These are phyloP conservation scores for Fusarium drepaniforme DNA, from an alignment of 2,329 filamentous ascomycete species.

Conservation along the genomic window DNA sequence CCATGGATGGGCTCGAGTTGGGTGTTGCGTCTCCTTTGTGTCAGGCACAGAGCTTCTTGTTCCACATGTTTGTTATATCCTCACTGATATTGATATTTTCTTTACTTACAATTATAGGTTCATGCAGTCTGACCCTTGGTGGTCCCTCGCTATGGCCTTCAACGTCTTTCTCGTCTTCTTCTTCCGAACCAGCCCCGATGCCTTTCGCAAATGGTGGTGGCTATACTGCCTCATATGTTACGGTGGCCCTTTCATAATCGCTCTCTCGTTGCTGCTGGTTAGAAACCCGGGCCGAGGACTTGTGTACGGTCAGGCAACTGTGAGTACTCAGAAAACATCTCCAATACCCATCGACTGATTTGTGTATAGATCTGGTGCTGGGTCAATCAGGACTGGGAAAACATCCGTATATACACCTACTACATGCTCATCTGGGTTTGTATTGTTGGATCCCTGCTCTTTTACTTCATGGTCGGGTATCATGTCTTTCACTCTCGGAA, in stretches of 20 bases:
- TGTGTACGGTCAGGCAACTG: conserved; percentile 69
- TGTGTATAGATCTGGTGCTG: conserved; percentile 69
- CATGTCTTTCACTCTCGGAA: conserved; percentile 71
- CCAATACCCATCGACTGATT: conserved; percentile 15
- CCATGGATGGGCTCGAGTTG: conserved; percentile 70
- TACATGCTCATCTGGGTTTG: conserved; percentile 73
- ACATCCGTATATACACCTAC: conserved; percentile 70
- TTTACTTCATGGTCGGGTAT: conserved; percentile 69
- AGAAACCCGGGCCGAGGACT: conserved; percentile 50
- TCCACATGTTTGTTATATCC: conserved; percentile 73
- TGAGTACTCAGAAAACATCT: conserved; percentile 46
- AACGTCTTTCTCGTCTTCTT: conserved; percentile 82
- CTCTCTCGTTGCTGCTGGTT: conserved; percentile 74
- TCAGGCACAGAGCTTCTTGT: conserved; percentile 69
- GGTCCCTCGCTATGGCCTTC: conserved; percentile 85
- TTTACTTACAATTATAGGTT: conserved; percentile 65
- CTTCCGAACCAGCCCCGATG: conserved; percentile 70
- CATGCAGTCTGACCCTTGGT: conserved; percentile 81
- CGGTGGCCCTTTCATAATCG: conserved; percentile 76
- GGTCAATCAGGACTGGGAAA: conserved; percentile 67
- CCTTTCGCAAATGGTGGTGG: conserved; percentile 79
- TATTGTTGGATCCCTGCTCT: conserved; percentile 65
- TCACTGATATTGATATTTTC: conserved; percentile 38
- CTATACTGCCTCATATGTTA: conserved; percentile 79
- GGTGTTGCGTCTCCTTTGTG: conserved; percentile 70